Evolutionary conservation across 306 rosid genomes (phyloP), one percentile per base, ranked within the genome.

Genomic region (Vigna hirtella): DNA sequence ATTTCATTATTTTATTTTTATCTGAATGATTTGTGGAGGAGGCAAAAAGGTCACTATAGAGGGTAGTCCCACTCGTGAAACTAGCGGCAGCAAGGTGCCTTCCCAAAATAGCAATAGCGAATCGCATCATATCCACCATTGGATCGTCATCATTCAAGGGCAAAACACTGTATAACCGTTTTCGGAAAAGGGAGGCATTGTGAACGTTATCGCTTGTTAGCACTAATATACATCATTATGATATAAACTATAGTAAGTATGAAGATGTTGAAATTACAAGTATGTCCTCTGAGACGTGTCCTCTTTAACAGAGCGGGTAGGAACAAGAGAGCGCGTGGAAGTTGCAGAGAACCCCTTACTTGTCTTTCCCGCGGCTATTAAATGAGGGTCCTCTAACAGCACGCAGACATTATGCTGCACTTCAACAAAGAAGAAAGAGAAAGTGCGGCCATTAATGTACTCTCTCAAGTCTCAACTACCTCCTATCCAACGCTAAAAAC

Each of bases 291-390:
- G 1, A 50, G 9, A 62, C 3, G 77, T 78, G 82, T 57, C 36
- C 2, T 45, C 0, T 11, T 15, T 5, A 6, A 0, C 32, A 36
- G 17, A 22, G 76, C 71, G 49, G 56, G 76, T 74, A 22, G 12
- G 0, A 11, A 7, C 0, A 13, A 36, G 38, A 64, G 82, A 70
- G 79, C 79, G 82, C 36, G 36, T 3, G 7, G 26, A 1, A 6
- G 8, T 1, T 12, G 1, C 15, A 5, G 14, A 20, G 0, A 10
- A n/a, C 52, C 68, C 68, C 51, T 22, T 66, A 45, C 45, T 79
- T 38, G 83, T 59, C 64, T 81, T 84, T 87, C 93, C 89, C 93
- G 96, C 97, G 95, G 95, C 95, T 79, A 92, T 88, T 92, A 83
- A 92, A 87, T 90, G 86, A 11, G 82, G 38, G 72, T 30, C 11